Evolutionary conservation across 768 basidiomycete genomes (phyloP), one percentile per base, ranked within the genome.

Genomic region (Macrolepiota albuminosa): DNA sequence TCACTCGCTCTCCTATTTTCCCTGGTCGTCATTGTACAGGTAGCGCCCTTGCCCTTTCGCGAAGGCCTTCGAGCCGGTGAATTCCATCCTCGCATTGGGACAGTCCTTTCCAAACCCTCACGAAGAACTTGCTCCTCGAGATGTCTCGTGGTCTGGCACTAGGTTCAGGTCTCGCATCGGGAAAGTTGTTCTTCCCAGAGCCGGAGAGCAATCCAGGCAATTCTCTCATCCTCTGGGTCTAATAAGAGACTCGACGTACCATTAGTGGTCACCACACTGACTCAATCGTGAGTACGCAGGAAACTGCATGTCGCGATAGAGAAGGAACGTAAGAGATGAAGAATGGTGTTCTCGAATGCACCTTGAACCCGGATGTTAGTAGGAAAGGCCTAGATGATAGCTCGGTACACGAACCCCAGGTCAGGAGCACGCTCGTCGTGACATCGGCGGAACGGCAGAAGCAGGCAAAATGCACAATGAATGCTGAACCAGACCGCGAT

Each of bases 261-360:
- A 36, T 18, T 9, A 40, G 37, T 21, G 9, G 31, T 29, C 26
- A 29, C 7, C 50, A 34, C 18, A 18, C n/a, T 33, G 8, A 13
- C 8, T 52, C 50, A 3, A 26, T 24, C 16, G 43, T 33, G 48
- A 50, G 1, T 8, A 16, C 31, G 4, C 24, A 36, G 24, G 62
- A 60, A 53, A 37, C 14, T 21, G 55, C 58, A 43, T 57, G 50
- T n/a, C 49, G 50, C 29, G 36, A 52, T 13, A 10, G 11, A 37
- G 61, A 57, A 24, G 58, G 54, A 21, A 62, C 61, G 24, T 53
- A 29, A 1, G 59, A 58, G 43, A 51, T 11, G 21, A 50, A 40
- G 39, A 24, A 62, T 37, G 36, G 61, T 24, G 57, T 57, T 46
- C 39, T 58, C 21, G 37, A 47, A 29, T 60, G 57, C 45, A 47